Percentiles rank a stretch among this genome's conserved stretches.
These are phyloP conservation scores for Cyberlindnera amylophila DNA, from an alignment of 805 yeast genomes.

Conservation along the genomic window DNA sequence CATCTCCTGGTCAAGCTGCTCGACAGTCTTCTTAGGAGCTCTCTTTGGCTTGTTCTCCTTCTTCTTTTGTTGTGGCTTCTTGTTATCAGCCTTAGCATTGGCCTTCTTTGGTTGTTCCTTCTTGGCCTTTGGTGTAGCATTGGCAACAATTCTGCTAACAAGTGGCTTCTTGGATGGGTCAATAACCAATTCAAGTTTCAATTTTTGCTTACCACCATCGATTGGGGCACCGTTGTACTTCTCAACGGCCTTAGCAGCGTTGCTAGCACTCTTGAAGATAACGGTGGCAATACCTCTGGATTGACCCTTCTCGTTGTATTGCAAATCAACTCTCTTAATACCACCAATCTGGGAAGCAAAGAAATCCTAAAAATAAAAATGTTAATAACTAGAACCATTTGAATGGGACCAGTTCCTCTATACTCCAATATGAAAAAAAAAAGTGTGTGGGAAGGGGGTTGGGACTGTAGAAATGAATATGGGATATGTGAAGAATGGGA, in stretches of 20 bases:
- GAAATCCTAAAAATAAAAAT: conserved; percentile 59
- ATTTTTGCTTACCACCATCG: conserved; percentile 75
- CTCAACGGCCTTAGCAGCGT: conserved; percentile 75
- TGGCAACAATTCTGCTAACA: conserved; percentile 66
- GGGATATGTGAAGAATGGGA: too few species aligned
- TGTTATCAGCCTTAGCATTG: conserved; percentile 11
- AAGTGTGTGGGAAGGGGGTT: background rate
- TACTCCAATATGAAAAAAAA: too few species aligned
- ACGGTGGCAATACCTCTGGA: conserved; percentile 91
- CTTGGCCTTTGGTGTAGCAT: conserved; percentile 23
- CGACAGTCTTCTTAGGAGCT: conserved; percentile 71
- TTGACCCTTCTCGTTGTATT: conserved; percentile 83
- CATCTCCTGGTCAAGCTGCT: conserved; percentile 97
- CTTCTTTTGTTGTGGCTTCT: conserved; percentile 7
- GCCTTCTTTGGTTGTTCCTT: conserved; percentile 23
- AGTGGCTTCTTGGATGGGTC: conserved; percentile 80
- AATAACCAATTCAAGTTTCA: conserved; percentile 76
- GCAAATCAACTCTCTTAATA: conserved; percentile 62
- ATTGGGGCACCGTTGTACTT: conserved; percentile 91
- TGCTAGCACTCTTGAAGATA: conserved; percentile 61
- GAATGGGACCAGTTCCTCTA: background rate
- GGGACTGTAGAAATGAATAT: too few species aligned
- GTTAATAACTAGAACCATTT: conserved; percentile 12
- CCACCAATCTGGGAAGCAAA: conserved; percentile 86
- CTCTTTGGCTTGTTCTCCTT: conserved; percentile 28